A percentile compares a stretch with the other conserved stretches of the same genome.
These are phyloP conservation scores for Eutrema yunnanense DNA, from an alignment of 345 rosid genomes.

Conservation along the genomic window DNA sequence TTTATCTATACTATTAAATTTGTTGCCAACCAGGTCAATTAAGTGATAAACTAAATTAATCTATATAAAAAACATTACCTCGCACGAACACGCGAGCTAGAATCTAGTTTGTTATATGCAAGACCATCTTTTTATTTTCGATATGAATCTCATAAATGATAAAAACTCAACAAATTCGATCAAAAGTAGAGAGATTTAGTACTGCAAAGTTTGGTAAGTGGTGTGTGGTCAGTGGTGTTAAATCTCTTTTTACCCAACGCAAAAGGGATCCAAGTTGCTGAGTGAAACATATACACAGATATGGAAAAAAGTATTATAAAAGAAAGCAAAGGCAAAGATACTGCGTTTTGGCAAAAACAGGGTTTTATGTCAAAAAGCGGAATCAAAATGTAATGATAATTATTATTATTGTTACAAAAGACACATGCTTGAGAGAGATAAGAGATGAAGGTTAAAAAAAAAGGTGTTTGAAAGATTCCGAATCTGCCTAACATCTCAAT, in stretches of 20 bases:
- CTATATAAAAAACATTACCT: too few species aligned
- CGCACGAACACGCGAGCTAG: too few species aligned
- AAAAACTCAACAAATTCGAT: not conserved
- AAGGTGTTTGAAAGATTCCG: conserved; percentile 21
- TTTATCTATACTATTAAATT: too few species aligned
- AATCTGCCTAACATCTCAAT: conserved; percentile 20
- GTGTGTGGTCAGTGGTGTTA: conserved; percentile 17
- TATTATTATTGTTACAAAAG: not conserved
- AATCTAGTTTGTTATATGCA: not conserved
- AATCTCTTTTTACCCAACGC: conserved; percentile 30
- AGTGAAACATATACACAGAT: conserved; percentile 22
- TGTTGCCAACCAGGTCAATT: too few species aligned
- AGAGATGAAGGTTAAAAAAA: not conserved
- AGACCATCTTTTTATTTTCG: not conserved
- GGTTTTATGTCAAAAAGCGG: conserved; percentile 10
- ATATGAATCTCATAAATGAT: not conserved
- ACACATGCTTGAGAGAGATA: not conserved
- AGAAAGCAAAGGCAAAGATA: conserved; percentile 15
- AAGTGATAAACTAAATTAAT: too few species aligned
- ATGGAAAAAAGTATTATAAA: conserved; percentile 5
- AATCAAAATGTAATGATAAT: conserved; percentile 3
- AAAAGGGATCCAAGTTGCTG: conserved; percentile 31
- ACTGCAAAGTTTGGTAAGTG: conserved; percentile 21
- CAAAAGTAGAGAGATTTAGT: not conserved
- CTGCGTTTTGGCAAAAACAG: conserved; percentile 11